A percentile compares a stretch with the other conserved stretches of the same genome.
phyloP scores from a whole-genome alignment of 805 yeast genomes.

The Kodamaea jinghongensis region DNA sequence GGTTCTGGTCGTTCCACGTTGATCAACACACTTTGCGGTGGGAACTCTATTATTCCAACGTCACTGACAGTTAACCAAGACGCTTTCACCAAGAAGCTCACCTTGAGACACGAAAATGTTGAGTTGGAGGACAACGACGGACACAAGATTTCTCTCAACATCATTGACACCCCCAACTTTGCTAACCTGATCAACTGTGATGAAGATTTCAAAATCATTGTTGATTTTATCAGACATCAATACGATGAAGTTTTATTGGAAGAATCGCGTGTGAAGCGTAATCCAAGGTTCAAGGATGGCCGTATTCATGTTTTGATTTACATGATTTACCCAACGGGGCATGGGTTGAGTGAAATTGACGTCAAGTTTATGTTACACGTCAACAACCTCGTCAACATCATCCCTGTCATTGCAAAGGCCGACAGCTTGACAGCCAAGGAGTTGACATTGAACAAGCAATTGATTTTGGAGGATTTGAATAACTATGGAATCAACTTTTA shows the following conservation, averaged over 20 bases:
- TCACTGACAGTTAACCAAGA: constrained; percentile 64
- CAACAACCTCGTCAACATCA: constrained; percentile 40
- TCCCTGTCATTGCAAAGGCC: constrained; percentile 44
- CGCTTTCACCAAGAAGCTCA: constrained; percentile 45
- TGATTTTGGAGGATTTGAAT: constrained; percentile 75
- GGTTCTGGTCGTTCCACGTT: constrained; percentile 92
- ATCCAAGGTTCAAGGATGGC: constrained; percentile 82
- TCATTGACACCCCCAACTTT: constrained; percentile 83
- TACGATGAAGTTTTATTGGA: constrained; percentile 80
- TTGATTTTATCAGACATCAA: constrained; percentile 79
- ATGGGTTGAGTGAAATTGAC: constrained; percentile 43
- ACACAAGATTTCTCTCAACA: constrained; percentile 69
- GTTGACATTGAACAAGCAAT: constrained; percentile 64
- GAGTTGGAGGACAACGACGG: constrained; percentile 86
- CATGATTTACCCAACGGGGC: constrained; percentile 46
- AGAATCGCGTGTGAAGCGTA: constrained; percentile 77
- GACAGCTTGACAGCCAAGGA: constrained; percentile 42
- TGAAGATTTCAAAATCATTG: constrained; percentile 62
- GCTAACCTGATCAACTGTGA: constrained; percentile 73
- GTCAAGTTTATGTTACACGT: constrained; percentile 41
- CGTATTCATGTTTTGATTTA: constrained; percentile 64
- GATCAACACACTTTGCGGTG: constrained; percentile 87
- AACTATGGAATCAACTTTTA: constrained; percentile 68
- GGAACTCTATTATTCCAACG: constrained; percentile 69
- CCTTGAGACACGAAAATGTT: constrained; percentile 74